Percentiles rank a stretch among this genome's conserved stretches.
Evolutionary conservation across 1,139 yeast species (phyloP).

Genomic region (Waltiozyma sp.): DNA sequence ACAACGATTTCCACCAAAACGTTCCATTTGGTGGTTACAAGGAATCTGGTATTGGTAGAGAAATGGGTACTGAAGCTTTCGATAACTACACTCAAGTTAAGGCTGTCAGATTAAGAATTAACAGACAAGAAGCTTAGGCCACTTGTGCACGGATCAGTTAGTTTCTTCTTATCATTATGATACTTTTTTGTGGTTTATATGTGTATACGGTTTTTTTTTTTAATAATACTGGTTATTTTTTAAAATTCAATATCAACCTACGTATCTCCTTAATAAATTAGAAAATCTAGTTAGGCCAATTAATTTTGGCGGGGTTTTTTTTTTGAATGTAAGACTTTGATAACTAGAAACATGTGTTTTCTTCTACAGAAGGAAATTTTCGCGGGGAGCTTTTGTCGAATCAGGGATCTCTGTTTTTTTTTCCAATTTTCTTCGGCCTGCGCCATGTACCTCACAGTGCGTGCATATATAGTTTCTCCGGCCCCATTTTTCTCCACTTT

Average conservation of each 20-base stretch:
- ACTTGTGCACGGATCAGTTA: neutral
- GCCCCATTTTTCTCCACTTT: neutral
- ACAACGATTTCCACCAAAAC: constrained; percentile 72
- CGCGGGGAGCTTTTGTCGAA: neutral
- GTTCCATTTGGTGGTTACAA: constrained; percentile 82
- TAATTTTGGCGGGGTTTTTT: no score
- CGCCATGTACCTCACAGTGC: no score
- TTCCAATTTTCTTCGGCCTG: neutral
- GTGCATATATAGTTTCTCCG: no score
- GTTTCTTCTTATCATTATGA: neutral
- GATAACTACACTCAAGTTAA: constrained; percentile 75
- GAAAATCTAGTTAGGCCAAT: no score
- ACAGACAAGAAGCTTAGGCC: constrained; percentile 1
- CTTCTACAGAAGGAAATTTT: neutral
- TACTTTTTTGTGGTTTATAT: neutral
- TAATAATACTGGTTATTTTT: no score
- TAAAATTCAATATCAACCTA: no score
- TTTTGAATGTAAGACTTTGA: no score
- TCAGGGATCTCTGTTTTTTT: neutral
- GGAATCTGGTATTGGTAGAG: constrained; percentile 87
- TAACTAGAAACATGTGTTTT: no score
- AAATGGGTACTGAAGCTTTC: constrained; percentile 75
- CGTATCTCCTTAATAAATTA: no score
- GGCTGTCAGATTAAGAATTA: constrained; percentile 48
- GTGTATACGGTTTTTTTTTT: no score